Percentiles rank a stretch among this genome's conserved stretches.
Evolutionary conservation across 177 flowering plant genomes (phyloP).

Genomic region (Tripterygium wilfordii): DNA sequence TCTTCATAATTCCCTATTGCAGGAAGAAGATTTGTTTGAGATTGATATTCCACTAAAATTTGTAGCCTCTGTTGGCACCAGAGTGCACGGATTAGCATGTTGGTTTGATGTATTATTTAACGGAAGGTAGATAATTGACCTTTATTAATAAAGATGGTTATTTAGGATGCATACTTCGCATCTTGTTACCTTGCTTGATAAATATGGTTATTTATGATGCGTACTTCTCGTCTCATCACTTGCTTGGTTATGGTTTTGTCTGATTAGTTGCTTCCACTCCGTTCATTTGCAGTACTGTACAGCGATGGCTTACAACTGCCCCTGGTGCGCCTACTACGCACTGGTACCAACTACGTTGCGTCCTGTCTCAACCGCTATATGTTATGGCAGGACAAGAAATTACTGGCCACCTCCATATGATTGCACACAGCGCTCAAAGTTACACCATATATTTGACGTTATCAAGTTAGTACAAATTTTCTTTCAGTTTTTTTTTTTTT

Average conservation of each 20-base stretch:
- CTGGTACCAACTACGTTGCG: conserved; percentile 98
- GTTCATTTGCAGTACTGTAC: conserved; percentile 55
- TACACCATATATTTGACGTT: conserved; percentile 80
- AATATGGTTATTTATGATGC: neutral
- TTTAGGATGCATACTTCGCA: neutral
- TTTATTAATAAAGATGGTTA: neutral
- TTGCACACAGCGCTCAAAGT: conserved; percentile 96
- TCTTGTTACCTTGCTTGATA: too few relatives aligned
- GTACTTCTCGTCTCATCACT: neutral
- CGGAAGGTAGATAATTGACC: conserved; percentile 66
- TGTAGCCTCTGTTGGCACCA: conserved; percentile 68
- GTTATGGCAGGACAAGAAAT: conserved; percentile 99
- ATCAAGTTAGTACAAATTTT: conserved; percentile 65
- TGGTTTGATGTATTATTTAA: conserved; percentile 97
- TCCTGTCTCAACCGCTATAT: conserved; percentile 86
- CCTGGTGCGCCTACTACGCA: conserved; percentile 98
- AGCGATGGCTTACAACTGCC: conserved; percentile 92
- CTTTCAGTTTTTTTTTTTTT: neutral
- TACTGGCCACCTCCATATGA: conserved; percentile 72
- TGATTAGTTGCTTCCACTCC: neutral
- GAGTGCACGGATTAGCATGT: conserved; percentile 97
- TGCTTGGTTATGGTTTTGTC: neutral
- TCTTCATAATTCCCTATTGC: conserved; percentile 10
- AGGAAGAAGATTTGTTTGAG: conserved; percentile 96
- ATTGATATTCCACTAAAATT: conserved; percentile 80